Evolutionary conservation across 2,329 filamentous ascomycete species (phyloP), one percentile per base, ranked within the genome.

Genomic region (Tolypocladium ophioglossoides): DNA sequence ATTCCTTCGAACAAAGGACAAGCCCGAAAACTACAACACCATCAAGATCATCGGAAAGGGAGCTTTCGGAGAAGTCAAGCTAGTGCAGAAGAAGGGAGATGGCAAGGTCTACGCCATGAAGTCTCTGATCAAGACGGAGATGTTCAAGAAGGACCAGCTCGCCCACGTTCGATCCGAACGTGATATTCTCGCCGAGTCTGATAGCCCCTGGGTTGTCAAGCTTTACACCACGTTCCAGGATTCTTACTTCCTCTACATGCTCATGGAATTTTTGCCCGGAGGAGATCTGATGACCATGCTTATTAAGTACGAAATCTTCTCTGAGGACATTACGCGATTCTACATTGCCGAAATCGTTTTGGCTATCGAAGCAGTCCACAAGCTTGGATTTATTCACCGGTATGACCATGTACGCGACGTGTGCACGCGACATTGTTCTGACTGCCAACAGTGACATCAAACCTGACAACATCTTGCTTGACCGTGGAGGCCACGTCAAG

Each of bases 271-370:
- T 73, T 80, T 99, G 70, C 94, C 94, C 9, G 94, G 94, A 71
- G 94, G 94, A 71, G 94, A 99, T 75, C 73, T 99, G 70, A 99
- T 99, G 94, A 99, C 94, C 4, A 99, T 99, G 94, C 79, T 99
- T 62, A 99, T 99, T 77, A 99, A 97, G 79, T 99, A 99, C 67
- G 94, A 99, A 70, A 96, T 99, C 70, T 99, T 99, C 71, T 95
- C 91, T 0, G 92, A 97, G 70, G 94, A 99, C 62, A 97, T 99
- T 62, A 99, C 94, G 34, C 85, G 94, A 20, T 99, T 99, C 73
- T 99, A 99, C 73, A 99, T 99, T 83, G 94, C 94, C 27, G 92
- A 99, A 71, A 92, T 97, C 64, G 89, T 96, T 27, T 80, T 97
- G 67, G 94, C 94, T n/a, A 97, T 99, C 62, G 94, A 99, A 68